A percentile compares a stretch with the other conserved stretches of the same genome.
Conservation (phyloP, 2,329 filamentous ascomycete genomes). For the Dothideomycetidae sp. region DNA sequence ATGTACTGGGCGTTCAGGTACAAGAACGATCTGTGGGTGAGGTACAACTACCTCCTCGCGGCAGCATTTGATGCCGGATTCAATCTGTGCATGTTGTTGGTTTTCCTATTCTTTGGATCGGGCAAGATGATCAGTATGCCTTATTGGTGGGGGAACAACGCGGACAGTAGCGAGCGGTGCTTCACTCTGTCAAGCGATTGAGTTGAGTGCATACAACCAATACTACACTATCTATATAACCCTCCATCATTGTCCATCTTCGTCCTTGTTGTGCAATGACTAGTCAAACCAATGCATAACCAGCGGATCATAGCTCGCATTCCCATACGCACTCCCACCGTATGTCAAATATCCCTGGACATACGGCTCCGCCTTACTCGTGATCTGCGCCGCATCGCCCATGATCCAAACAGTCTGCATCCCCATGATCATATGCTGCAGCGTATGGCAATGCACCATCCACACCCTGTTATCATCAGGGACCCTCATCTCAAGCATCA, state of each 20-base stretch:
- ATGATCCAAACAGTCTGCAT: slow-evolving; percentile 8
- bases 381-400: not conserved
- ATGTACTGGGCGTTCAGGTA: slow-evolving; percentile 46
- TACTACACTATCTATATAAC: too few relatives aligned
- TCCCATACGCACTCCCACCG: slow-evolving; percentile 8
- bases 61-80: slow-evolving; percentile 49
- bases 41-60: slow-evolving; percentile 47
- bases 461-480: slow-evolving; percentile 40
- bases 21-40: slow-evolving; percentile 43
- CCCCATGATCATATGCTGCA: slow-evolving; percentile 44
- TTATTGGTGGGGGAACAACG: slow-evolving; percentile 51
- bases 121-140: slow-evolving; percentile 45
- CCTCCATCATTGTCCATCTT: too few relatives aligned
- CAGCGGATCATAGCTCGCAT: slow-evolving; percentile 5
- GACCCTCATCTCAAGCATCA: too few relatives aligned
- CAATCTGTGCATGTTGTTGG: slow-evolving; percentile 46
- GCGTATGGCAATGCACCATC: slow-evolving; percentile 49
- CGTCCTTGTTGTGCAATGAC: too few relatives aligned
- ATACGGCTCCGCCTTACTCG: slow-evolving; percentile 3
- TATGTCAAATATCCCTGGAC: slow-evolving; percentile 6
- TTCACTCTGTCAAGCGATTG: slow-evolving; percentile 36
- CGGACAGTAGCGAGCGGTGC: slow-evolving; percentile 41
- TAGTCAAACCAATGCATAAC: slow-evolving; percentile 8
- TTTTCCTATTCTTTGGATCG: slow-evolving; percentile 46
- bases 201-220: too few relatives aligned